phyloP scores from a whole-genome alignment of 2,329 filamentous ascomycete genomes.

The Fusarium ramigenum region DNA sequence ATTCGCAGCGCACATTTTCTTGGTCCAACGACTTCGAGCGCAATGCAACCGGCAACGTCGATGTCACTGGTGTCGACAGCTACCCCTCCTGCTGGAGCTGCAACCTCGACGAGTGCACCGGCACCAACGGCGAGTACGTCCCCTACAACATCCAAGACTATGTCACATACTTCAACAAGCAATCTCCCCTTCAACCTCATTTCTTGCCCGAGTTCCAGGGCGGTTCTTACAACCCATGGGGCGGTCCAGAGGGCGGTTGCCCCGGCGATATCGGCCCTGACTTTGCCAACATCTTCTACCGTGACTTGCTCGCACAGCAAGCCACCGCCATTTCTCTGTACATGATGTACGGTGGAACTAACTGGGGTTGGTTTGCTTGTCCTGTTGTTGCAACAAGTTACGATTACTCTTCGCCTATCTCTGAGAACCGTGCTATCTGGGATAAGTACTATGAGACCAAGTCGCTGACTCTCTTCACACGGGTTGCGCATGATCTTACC shows the following conservation, averaged over 20 bases:
- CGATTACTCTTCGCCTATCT: slow-evolving; percentile 70
- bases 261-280: slow-evolving; percentile 63
- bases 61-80: slow-evolving; percentile 62
- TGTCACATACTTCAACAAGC: slow-evolving; percentile 43
- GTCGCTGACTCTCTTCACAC: slow-evolving; percentile 67
- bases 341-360: slow-evolving; percentile 73
- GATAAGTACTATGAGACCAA: slow-evolving; percentile 72
- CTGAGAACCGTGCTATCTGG: slow-evolving; percentile 65
- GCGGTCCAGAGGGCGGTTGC: slow-evolving; percentile 65
- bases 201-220: slow-evolving; percentile 44
- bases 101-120: slow-evolving; percentile 67
- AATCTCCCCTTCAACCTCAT: slow-evolving; percentile 37
- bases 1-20: slow-evolving; percentile 45
- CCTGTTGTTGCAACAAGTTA: slow-evolving; percentile 69
- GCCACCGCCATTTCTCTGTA: slow-evolving; percentile 70
- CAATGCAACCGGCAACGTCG: slow-evolving; percentile 64
- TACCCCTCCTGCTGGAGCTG: slow-evolving; percentile 71
- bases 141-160: slow-evolving; percentile 55
- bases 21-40: slow-evolving; percentile 68
- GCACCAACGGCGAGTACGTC: slow-evolving; percentile 67
- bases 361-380: slow-evolving; percentile 67
- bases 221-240: slow-evolving; percentile 66
- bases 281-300: slow-evolving; percentile 72
- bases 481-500: slow-evolving; percentile 59
- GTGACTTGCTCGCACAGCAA: slow-evolving; percentile 67